Percentiles rank a stretch among this genome's conserved stretches.
phyloP scores from a whole-genome alignment of 2,329 filamentous ascomycete genomes.

The Penicillium janthinellum region DNA sequence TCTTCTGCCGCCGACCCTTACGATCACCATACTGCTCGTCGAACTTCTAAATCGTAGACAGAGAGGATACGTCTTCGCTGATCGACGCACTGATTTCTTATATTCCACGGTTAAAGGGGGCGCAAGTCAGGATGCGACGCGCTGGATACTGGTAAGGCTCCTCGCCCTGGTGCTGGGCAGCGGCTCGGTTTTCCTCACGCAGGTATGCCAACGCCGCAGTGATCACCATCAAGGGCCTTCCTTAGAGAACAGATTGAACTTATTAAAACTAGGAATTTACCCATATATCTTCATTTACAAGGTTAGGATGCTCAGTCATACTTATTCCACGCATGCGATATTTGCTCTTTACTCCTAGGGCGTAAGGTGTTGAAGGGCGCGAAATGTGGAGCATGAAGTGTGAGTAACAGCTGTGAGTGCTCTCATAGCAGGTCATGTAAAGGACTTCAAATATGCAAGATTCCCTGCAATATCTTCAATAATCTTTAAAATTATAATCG shows the following conservation, averaged over 20 bases:
- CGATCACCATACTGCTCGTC: conserved; percentile 92
- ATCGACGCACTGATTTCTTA: conserved; percentile 90
- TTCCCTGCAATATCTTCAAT: neutral
- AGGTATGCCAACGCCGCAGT: conserved; percentile 54
- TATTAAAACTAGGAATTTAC: too few species aligned
- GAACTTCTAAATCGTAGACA: conserved; percentile 88
- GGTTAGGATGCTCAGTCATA: too few species aligned
- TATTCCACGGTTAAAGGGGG: conserved; percentile 84
- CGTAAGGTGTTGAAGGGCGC: neutral
- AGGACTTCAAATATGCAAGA: neutral
- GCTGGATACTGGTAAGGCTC: conserved; percentile 65
- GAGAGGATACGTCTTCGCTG: conserved; percentile 85
- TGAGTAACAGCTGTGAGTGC: neutral
- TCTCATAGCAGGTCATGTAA: neutral
- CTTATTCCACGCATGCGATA: too few species aligned
- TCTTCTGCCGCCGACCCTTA: conserved; percentile 65
- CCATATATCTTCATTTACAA: too few species aligned
- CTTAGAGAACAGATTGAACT: too few species aligned
- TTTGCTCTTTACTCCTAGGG: neutral
- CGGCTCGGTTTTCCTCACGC: conserved; percentile 48
- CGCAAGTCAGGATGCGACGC: conserved; percentile 63
- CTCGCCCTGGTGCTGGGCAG: conserved; percentile 38
- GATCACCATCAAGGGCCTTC: conserved; percentile 16
- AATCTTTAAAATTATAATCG: neutral
- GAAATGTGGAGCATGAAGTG: neutral